These are phyloP conservation scores for Polyporus arcularius DNA, from an alignment of 768 basidiomycete genomes.

Conservation along the genomic window DNA sequence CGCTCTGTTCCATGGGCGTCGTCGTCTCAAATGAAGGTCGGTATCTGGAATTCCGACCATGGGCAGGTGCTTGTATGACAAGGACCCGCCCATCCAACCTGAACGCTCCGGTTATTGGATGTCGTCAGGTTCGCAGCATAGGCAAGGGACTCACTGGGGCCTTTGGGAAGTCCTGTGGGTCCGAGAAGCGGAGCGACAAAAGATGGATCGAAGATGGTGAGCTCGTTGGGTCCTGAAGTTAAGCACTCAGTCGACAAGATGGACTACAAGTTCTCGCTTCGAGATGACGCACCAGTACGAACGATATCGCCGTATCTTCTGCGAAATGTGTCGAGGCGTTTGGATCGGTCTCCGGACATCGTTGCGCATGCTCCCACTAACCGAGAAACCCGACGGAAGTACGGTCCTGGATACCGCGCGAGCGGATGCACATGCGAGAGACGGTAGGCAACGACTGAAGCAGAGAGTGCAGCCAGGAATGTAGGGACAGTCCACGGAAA, in stretches of 20 bases:
- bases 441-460: constrained; percentile 12
- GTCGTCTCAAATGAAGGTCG: constrained; percentile 44
- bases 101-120: too few relatives aligned
- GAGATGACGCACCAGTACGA: constrained; percentile 32
- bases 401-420: constrained; percentile 24
- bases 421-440: constrained; percentile 19
- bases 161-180: constrained; percentile 42
- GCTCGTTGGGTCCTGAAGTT: constrained; percentile 45
- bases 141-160: constrained; percentile 32
- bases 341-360: constrained; percentile 30
- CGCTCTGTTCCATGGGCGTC: constrained; percentile 50
- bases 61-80: constrained; percentile 12
- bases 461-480: not conserved
- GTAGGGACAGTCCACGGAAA: not conserved
- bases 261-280: too few relatives aligned
- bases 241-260: too few relatives aligned
- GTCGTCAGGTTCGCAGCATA: not conserved
- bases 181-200: constrained; percentile 32
- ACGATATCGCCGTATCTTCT: constrained; percentile 40
- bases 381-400: constrained; percentile 29
- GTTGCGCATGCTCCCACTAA: constrained; percentile 26
- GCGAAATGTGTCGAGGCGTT: constrained; percentile 32
- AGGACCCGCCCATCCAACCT: constrained; percentile 1
- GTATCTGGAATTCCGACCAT: constrained; percentile 11
- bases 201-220: constrained; percentile 39